Evolutionary conservation across 1,284 basidiomycete species (phyloP).

Genomic region (Anthracocystis setariae): DNA sequence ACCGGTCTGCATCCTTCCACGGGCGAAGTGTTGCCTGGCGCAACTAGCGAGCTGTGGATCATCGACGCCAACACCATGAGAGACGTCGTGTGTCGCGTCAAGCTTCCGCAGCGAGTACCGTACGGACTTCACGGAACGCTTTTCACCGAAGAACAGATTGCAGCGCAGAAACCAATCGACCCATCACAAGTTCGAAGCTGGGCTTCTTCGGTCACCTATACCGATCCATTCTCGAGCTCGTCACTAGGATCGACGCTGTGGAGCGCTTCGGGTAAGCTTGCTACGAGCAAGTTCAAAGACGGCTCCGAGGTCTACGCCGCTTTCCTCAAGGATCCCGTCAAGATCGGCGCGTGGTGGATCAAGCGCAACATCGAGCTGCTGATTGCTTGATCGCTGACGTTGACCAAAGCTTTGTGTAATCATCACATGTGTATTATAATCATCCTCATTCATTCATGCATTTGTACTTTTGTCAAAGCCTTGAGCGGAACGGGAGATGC

Average conservation of each 20-base stretch:
- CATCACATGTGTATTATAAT: not conserved
- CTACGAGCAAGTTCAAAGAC: conserved; percentile 17
- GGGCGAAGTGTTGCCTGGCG: conserved; percentile 66
- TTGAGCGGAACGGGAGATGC: not conserved
- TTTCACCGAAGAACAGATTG: conserved; percentile 63
- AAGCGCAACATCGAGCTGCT: conserved; percentile 43
- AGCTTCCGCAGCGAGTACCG: conserved; percentile 69
- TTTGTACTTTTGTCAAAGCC: not conserved
- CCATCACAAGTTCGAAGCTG: conserved; percentile 33
- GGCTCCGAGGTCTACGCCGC: conserved; percentile 30
- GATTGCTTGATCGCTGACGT: conserved; percentile 20
- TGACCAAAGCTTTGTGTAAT: not conserved
- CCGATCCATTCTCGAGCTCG: conserved; percentile 33
- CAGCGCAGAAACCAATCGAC: conserved; percentile 49
- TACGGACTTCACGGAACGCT: conserved; percentile 68
- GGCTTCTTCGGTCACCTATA: conserved; percentile 35
- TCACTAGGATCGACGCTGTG: conserved; percentile 12
- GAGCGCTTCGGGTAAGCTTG: conserved; percentile 23
- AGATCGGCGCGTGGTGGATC: conserved; percentile 44
- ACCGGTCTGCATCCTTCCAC: conserved; percentile 63
- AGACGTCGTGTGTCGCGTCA: conserved; percentile 69
- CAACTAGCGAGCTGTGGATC: conserved; percentile 70
- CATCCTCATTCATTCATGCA: conserved; percentile 5
- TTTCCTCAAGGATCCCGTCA: conserved; percentile 35
- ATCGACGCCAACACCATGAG: conserved; percentile 69